Base-by-base conservation (phyloP, 1,284 basidiomycete genomes). In the Trichosporon sp. region DNA sequence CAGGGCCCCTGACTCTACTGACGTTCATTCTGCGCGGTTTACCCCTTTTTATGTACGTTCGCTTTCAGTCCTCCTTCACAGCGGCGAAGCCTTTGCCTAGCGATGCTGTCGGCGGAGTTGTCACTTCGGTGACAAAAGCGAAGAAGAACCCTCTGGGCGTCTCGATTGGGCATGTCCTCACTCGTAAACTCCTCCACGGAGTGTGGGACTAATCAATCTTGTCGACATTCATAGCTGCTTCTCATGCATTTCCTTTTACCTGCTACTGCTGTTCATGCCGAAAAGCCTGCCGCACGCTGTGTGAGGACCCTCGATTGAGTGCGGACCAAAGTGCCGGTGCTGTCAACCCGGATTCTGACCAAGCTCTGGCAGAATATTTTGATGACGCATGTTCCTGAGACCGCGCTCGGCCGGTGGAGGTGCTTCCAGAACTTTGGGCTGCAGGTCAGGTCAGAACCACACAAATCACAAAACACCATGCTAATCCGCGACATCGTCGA, bases 151-250 rank as follows among this genome's bases (percentile, higher is more conserved):
- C 29, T 31, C 42, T 60, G 68, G 27, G 71, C 73, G 74, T 76
- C 77, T 70, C 68, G 73, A 77, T 76, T 78, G 77, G 77, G 77
- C 77, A 78, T 78, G 77, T 77, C 76, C 72, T 72, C 70, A 72
- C 74, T 73, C 71, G 70, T 75, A 68, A 67, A 63, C 53, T 53
- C 44, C 72, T 77, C 77, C 70, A 78, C 77, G 75, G 76, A 73
- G 73, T 70, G 70, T 44, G 75, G 73, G 77, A 77, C 77, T 77
- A 78, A 78, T 78, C 77, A 78, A 76, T 76, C 75, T 76, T 75
- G 76, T 73, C 75, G 73, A 78, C 68, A 78, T 67, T 44, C 71
- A 13, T 72, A 56, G 31, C 27, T 42, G 18, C 31, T 31, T 18
- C 25, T 7, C 8, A 66, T 70, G 64, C 35, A 68, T 56, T 11